Percentiles rank a stretch among this genome's conserved stretches.
phyloP scores from a whole-genome alignment of 208 protist genomes.

The Naegleria lovaniensis region DNA sequence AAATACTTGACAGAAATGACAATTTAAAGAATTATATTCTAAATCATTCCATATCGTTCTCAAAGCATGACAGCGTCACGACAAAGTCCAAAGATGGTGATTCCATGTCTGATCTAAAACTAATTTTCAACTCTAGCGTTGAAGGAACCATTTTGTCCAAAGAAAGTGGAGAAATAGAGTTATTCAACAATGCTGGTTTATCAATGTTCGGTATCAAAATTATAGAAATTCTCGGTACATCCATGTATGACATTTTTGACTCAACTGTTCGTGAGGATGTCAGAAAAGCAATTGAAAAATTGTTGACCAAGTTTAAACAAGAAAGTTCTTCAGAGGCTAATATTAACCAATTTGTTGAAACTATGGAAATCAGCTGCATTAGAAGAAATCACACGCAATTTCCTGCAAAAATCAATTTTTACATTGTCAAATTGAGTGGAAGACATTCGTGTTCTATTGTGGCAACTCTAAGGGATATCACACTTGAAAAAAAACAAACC shows the following conservation, averaged over 20 bases:
- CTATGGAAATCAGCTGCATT: no score
- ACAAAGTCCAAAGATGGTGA: not conserved
- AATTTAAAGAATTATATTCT: not conserved
- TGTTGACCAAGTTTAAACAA: no score
- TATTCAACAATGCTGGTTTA: not conserved
- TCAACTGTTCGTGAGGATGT: not conserved
- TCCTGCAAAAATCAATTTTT: no score
- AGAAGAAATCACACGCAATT: no score
- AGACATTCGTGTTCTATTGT: no score
- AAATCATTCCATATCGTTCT: not conserved
- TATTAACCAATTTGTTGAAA: no score
- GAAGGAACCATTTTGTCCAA: not conserved
- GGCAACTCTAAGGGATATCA: no score
- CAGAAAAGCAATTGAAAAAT: no score
- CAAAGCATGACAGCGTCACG: not conserved
- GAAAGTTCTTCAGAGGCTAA: no score
- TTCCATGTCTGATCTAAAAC: not conserved
- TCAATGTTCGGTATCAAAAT: not conserved
- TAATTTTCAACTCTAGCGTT: not conserved
- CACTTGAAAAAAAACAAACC: not conserved
- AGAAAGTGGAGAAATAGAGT: not conserved
- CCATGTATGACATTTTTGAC: not conserved
- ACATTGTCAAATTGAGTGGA: no score
- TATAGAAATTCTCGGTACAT: not conserved
- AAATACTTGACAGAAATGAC: not conserved